Base-by-base conservation (phyloP, 495 filamentous ascomycete genomes). In the Lophium mytilinum region DNA sequence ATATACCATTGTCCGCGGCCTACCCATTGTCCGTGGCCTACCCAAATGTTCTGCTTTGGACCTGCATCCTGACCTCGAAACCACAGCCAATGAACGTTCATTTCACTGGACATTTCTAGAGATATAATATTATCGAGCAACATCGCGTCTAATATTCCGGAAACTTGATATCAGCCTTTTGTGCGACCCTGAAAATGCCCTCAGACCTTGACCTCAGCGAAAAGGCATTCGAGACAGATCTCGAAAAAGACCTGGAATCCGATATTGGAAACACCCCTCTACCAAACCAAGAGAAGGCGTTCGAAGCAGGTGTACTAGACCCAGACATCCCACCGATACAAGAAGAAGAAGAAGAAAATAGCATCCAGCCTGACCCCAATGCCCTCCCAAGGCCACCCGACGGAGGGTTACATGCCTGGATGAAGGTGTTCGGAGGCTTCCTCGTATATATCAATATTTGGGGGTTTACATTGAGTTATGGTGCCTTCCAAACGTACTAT, bases 401-500 rank as follows among this genome's bases (percentile, higher is more conserved):
- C 36, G 62, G 62, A 9, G 62, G 62, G 8, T 37, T 65, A 14
- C 58, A 65, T 33, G 62, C 62, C 0, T 65, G 62, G 62, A 36
- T 65, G 4, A 61, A 65, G 52, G 62, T 65, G 0, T 30, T 65
- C 19, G 62, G 62, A 8, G 59, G 62, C 4, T 65, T 61, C 34
- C 15, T 65, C 1, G 37, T 65, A 9, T 65, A 61, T 51, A 65
- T 65, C 33, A 65, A 65, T 17, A 65, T 62, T 7, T 65, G 62
- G 62, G 62, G 62, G 5, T 60, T 60, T 34, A 64, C 58, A 15
- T 53, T 69, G 11, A 24, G 59, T 9, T 72, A 62, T 42, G 69
- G 69, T 14, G 60, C 68, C 6, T 69, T 69, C 53, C 61, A 71
- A 54, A 56, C 68, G 2, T 69, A 69, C 50, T 69, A 68, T 56